Conservation (phyloP, 1,284 basidiomycete genomes). For the Pseudozyma tsukubaensis region DNA sequence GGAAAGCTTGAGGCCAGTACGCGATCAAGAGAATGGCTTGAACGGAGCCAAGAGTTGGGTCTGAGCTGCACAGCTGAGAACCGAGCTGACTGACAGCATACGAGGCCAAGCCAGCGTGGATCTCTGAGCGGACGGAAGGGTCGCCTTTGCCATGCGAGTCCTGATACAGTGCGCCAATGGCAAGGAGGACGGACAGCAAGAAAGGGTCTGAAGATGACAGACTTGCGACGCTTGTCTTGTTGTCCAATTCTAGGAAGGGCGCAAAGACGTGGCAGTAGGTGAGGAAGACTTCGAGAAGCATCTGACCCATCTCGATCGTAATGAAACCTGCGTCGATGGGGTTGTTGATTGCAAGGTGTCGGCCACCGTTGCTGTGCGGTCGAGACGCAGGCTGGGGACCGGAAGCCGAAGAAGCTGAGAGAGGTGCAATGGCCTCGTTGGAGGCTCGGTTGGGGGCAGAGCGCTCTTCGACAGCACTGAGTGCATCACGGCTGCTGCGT, state of each 20-base stretch:
- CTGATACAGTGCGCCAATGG: constrained; percentile 35
- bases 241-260: constrained; percentile 38
- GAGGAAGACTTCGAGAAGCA: constrained; percentile 36
- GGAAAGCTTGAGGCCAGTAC: constrained; percentile 45
- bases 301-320: constrained; percentile 34
- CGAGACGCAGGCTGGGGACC: not conserved
- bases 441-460: not conserved
- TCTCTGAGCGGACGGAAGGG: constrained; percentile 15
- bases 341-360: constrained; percentile 1
- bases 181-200: constrained; percentile 32
- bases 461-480: constrained; percentile 11
- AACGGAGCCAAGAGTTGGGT: constrained; percentile 29
- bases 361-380: constrained; percentile 6
- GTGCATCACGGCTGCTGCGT: constrained; percentile 10
- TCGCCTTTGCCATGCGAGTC: constrained; percentile 25
- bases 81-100: constrained; percentile 28
- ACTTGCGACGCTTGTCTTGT: constrained; percentile 9
- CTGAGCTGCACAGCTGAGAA: constrained; percentile 15
- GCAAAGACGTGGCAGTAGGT: constrained; percentile 46
- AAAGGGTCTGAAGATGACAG: constrained; percentile 32
- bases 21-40: constrained; percentile 46
- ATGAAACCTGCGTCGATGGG: constrained; percentile 39
- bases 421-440: not conserved
- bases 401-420: not conserved
- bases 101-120: constrained; percentile 22